phyloP scores from a whole-genome alignment of 2,329 filamentous ascomycete species.

The Aurifilum marmelostoma region DNA sequence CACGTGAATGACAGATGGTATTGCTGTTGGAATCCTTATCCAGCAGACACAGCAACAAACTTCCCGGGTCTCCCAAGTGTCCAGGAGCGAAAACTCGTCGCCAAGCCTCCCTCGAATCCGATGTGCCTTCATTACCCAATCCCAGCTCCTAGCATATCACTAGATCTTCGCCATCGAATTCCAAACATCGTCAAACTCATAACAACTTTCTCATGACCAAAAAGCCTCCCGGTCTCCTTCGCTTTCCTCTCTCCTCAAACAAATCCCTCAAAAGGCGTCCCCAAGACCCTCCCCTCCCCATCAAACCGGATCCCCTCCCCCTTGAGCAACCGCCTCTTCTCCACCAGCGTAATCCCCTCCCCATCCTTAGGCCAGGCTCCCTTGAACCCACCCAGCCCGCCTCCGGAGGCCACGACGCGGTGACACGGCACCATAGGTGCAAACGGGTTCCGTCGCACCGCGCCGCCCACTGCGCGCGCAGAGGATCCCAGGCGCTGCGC shows the following conservation, averaged over 20 bases:
- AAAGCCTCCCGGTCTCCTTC: background rate
- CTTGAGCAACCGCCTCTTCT: conserved; percentile 65
- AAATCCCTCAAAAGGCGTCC: conserved; percentile 55
- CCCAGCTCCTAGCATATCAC: background rate
- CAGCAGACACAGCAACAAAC: background rate
- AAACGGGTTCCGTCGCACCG: conserved; percentile 78
- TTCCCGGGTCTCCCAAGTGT: background rate
- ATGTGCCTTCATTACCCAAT: background rate
- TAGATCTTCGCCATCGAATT: no score
- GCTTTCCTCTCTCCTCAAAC: conserved; percentile 27
- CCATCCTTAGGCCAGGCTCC: conserved; percentile 66
- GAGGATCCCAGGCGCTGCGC: conserved; percentile 70
- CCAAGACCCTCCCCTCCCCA: conserved; percentile 60
- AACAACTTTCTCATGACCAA: background rate
- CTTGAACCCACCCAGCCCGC: conserved; percentile 72
- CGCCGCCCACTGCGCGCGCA: conserved; percentile 77
- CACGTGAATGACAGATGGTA: background rate
- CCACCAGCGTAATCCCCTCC: conserved; percentile 63
- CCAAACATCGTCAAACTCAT: background rate
- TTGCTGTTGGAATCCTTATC: background rate
- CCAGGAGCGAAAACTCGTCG: background rate
- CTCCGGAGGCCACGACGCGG: conserved; percentile 74
- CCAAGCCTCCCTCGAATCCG: background rate
- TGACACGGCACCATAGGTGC: conserved; percentile 83
- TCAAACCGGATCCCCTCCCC: conserved; percentile 69